A percentile compares a stretch with the other conserved stretches of the same genome.
Evolutionary conservation across 306 rosid species (phyloP).

Genomic region (Quercus gilva): DNA sequence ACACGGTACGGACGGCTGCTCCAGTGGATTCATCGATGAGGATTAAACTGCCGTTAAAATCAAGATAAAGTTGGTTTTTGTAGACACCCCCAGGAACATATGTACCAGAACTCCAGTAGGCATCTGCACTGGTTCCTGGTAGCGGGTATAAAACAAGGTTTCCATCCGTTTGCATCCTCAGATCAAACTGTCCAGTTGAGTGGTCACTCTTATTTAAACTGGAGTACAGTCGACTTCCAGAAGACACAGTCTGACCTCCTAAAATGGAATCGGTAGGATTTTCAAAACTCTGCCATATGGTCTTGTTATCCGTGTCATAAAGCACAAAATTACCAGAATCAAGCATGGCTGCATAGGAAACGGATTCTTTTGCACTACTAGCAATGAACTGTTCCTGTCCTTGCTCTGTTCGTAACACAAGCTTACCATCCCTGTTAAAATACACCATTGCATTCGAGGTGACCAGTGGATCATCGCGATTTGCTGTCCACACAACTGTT

Average conservation of each 20-base stretch:
- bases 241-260: not conserved
- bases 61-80: too few species aligned
- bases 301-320: not conserved
- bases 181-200: not conserved
- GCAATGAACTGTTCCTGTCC: not conserved
- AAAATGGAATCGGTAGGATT: not conserved
- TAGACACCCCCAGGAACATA: too few species aligned
- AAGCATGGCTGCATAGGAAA: not conserved
- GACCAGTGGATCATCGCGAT: too few species aligned
- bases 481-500: too few species aligned
- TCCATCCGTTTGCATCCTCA: not conserved
- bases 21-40: too few species aligned
- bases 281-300: not conserved
- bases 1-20: too few species aligned
- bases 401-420: too few species aligned
- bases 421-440: too few species aligned
- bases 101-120: too few species aligned
- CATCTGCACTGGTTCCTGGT: not conserved
- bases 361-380: fast-evolving
- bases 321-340: not conserved
- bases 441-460: too few species aligned
- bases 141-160: not conserved
- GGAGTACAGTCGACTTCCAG: not conserved
- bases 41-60: too few species aligned
- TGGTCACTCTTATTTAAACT: not conserved